These are phyloP conservation scores for Blastobotrys peoriensis DNA, from an alignment of 805 yeast species.

Conservation along the genomic window DNA sequence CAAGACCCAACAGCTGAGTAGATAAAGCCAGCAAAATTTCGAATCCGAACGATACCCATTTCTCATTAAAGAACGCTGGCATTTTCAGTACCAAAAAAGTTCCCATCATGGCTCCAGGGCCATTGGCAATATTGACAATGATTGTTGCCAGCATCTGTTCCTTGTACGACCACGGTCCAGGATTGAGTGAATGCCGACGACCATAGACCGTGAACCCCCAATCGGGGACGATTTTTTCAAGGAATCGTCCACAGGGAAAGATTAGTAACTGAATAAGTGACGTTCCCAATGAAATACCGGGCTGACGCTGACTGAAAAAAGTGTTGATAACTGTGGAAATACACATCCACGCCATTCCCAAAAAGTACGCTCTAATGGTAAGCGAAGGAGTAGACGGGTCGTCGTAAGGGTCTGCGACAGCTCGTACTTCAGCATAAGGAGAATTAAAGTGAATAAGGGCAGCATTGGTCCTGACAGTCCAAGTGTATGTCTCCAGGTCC, in stretches of 20 bases:
- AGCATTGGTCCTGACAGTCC: constrained; percentile 30
- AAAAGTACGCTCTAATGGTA: constrained; percentile 46
- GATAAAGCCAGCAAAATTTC: constrained; percentile 41
- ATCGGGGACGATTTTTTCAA: constrained; percentile 38
- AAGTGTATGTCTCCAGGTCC: constrained; percentile 7
- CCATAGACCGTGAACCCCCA: constrained; percentile 38
- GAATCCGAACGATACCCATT: constrained; percentile 37
- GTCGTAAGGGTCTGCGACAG: constrained; percentile 41
- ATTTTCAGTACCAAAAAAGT: constrained; percentile 25
- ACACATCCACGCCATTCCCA: constrained; percentile 47
- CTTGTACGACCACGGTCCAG: constrained; percentile 58
- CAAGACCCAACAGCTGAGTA: constrained; percentile 49
- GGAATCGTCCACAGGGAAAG: constrained; percentile 30
- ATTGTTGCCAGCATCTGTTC: constrained; percentile 58
- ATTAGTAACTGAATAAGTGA: constrained; percentile 39
- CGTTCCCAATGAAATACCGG: constrained; percentile 39
- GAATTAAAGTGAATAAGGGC: constrained; percentile 36
- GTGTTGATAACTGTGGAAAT: constrained; percentile 51
- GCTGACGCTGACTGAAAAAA: constrained; percentile 51
- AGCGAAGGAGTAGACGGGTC: constrained; percentile 43
- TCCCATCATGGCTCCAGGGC: constrained; percentile 15
- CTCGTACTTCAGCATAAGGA: constrained; percentile 53
- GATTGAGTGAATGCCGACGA: constrained; percentile 39
- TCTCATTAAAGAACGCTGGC: constrained; percentile 26
- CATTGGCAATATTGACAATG: constrained; percentile 33